Evolutionary conservation across 495 filamentous ascomycete genomes (phyloP).

Genomic region (Tuber aestivum): DNA sequence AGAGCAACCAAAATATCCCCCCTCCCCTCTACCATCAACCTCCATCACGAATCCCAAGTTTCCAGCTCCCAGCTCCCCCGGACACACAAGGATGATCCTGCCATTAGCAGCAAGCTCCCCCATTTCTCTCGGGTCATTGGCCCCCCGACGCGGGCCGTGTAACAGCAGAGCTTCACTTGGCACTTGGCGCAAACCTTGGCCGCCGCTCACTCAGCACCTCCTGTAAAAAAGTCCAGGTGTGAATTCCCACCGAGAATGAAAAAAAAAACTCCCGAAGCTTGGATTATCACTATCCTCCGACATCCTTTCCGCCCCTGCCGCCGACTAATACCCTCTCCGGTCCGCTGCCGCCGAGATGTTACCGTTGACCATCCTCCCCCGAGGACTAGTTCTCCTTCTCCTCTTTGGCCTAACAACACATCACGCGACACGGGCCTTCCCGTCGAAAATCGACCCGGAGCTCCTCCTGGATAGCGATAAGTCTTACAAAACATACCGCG

Average conservation of each 20-base stretch:
- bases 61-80: neutral
- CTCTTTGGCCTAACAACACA: neutral
- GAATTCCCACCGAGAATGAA: neutral
- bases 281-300: neutral
- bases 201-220: neutral
- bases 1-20: neutral
- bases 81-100: neutral
- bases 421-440: neutral
- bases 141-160: neutral
- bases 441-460: neutral
- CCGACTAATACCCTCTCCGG: neutral
- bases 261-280: neutral
- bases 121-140: neutral
- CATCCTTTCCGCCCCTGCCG: neutral
- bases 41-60: neutral
- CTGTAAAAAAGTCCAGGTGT: neutral
- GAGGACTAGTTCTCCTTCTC: neutral
- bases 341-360: neutral
- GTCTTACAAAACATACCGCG: neutral
- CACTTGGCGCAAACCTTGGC: constrained; percentile 1
- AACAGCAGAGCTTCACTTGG: neutral
- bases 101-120: neutral
- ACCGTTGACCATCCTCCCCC: neutral
- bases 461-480: neutral
- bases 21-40: neutral